Conservation (phyloP, 805 yeast species). For the Zygotorulaspora sp. region DNA sequence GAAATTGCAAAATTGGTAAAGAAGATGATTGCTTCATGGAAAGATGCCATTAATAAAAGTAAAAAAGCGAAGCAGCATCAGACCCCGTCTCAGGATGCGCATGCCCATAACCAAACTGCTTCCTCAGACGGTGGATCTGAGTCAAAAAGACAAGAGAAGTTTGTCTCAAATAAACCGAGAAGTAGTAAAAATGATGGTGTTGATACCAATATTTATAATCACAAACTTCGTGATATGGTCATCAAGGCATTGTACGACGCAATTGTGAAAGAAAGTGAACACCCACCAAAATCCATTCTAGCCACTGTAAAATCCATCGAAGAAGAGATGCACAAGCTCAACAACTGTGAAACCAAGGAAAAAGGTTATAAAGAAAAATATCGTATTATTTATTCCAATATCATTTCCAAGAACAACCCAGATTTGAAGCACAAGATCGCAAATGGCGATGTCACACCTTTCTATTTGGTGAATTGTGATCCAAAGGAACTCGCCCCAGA, state of each 20-base stretch:
- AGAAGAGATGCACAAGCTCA: conserved; percentile 57
- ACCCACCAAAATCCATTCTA: conserved; percentile 59
- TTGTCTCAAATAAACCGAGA: conserved; percentile 54
- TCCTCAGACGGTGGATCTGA: conserved; percentile 19
- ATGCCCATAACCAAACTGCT: neutral
- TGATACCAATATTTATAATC: conserved; percentile 61
- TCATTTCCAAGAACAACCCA: conserved; percentile 86
- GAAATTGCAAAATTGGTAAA: conserved; percentile 72
- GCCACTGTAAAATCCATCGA: conserved; percentile 69
- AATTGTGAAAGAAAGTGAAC: conserved; percentile 70
- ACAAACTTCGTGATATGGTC: conserved; percentile 78
- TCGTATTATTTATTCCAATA: conserved; percentile 80
- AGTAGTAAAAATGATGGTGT: conserved; percentile 80
- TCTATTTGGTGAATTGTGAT: conserved; percentile 67
- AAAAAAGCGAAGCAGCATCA: conserved; percentile 37
- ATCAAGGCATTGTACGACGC: conserved; percentile 84
- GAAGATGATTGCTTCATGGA: conserved; percentile 82
- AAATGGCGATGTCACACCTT: conserved; percentile 60
- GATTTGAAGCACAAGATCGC: conserved; percentile 68
- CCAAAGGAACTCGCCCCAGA: conserved; percentile 97
- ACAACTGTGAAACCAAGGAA: conserved; percentile 48
- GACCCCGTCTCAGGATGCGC: conserved; percentile 11
- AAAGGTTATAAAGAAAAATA: conserved; percentile 71
- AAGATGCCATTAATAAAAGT: conserved; percentile 74
- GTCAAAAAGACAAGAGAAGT: conserved; percentile 37